Base-by-base conservation (phyloP, 2,329 filamentous ascomycete genomes). In the Coniochaeta sp. region DNA sequence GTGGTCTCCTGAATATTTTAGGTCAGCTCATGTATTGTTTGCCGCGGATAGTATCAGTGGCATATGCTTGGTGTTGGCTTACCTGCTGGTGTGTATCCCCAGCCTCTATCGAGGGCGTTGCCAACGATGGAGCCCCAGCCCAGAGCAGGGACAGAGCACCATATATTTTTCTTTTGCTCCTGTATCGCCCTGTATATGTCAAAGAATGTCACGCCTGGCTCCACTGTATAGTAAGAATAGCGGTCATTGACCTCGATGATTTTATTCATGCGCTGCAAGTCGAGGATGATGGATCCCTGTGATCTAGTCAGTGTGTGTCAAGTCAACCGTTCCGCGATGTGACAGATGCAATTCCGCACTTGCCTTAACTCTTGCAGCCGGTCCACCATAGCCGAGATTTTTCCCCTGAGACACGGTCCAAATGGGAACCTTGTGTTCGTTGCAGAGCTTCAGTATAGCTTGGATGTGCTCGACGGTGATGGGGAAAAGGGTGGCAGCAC, bases 121-220 rank as follows among this genome's bases (percentile, higher is more conserved):
- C 78, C 77, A n/a, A 81, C 65, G 12, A 80, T 69, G 5, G 73
- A 77, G 10, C 77, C 77, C n/a, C 76, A 72, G 14, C 76, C 74
- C 7, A 79, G 68, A 63, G 75, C 74, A 5, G 74, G 74, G 1
- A 71, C 67, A 50, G 79, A 77, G 17, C 79, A 68, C 77, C 77
- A 80, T 38, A 79, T 66, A 17, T 72, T 67, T 24, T 76, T 69
- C 12, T 73, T 65, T 38, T 73, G 69, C 44, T 63, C 64, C 59
- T 71, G 63, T n/a, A 75, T 70, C 54, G 73, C 70, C 14, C 74
- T 70, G 62, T 75, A 70, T 12, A 78, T 67, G 17, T 69, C 69
- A 34, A 72, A 73, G 61, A 74, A 78, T 1, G 72, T 73, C 1
- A 77, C 75, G 0, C 75, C 75, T 0, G 75, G 75, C 61, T 78